A percentile compares a stretch with the other conserved stretches of the same genome.
Conservation (phyloP, 306 rosid species). For the Casuarina equisetifolia region DNA sequence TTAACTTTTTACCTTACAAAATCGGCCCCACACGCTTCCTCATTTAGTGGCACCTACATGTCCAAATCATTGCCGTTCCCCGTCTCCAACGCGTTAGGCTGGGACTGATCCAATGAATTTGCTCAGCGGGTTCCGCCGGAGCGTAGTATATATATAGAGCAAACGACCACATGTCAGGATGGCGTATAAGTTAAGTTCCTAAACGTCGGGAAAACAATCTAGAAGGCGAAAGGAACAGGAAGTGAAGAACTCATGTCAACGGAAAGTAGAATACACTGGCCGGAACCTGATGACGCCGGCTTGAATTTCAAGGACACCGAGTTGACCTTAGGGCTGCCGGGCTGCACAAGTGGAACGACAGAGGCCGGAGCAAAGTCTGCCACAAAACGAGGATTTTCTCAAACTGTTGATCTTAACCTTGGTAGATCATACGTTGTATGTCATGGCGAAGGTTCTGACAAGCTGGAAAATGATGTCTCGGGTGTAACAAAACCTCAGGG, state of each 20-base stretch:
- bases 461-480: slow-evolving; percentile 5
- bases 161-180: no score
- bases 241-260: slow-evolving; percentile 31
- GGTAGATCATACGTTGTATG: slow-evolving; percentile 26
- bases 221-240: no score
- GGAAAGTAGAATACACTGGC: slow-evolving; percentile 21
- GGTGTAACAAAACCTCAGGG: slow-evolving; percentile 23
- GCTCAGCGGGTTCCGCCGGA: no score
- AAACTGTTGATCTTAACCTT: slow-evolving; percentile 46
- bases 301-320: slow-evolving; percentile 50
- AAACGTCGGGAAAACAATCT: no score
- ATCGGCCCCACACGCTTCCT: no score
- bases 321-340: slow-evolving; percentile 61
- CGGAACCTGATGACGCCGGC: slow-evolving; percentile 29
- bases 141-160: no score
- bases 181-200: no score
- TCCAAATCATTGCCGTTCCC: no score
- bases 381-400: slow-evolving; percentile 51
- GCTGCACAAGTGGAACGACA: slow-evolving; percentile 14
- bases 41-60: no score
- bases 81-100: no score
- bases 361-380: slow-evolving; percentile 19
- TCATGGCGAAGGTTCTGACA: not conserved
- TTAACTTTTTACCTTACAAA: no score
- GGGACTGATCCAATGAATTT: no score